phyloP scores from a whole-genome alignment of 768 basidiomycete genomes.

The Daedalea quercina region DNA sequence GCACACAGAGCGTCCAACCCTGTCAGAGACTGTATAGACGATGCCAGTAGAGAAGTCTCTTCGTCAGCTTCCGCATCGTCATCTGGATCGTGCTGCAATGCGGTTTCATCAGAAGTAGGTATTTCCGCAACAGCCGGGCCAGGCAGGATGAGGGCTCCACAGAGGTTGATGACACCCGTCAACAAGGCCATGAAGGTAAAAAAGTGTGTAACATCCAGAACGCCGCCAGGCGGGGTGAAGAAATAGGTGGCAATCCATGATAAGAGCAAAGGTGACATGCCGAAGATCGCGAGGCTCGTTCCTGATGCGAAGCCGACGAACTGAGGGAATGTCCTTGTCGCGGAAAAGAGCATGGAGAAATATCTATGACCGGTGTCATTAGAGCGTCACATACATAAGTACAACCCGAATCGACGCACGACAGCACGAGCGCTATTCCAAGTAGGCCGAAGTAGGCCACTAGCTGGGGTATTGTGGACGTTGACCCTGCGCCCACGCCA shows the following conservation, averaged over 20 bases:
- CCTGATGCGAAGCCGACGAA: conserved; percentile 65
- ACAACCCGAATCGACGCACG: conserved; percentile 45
- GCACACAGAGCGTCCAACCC: conserved; percentile 20
- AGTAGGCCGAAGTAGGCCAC: conserved; percentile 53
- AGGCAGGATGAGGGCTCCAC: conserved; percentile 38
- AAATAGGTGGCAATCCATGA: conserved; percentile 55
- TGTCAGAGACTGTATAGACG: not conserved
- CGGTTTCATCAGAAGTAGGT: not conserved
- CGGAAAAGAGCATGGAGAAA: conserved; percentile 71
- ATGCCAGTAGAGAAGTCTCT: conserved; percentile 15
- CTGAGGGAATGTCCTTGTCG: conserved; percentile 61
- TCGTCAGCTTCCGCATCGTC: conserved; percentile 16
- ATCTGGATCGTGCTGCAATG: not conserved
- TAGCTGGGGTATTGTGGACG: conserved; percentile 44
- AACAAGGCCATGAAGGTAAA: conserved; percentile 50
- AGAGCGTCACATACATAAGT: conserved; percentile 1
- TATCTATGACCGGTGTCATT: conserved; percentile 32
- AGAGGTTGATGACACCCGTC: conserved; percentile 44
- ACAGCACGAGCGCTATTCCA: conserved; percentile 65
- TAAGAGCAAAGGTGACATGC: conserved; percentile 74
- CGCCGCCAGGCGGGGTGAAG: conserved; percentile 44
- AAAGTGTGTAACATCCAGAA: conserved; percentile 43
- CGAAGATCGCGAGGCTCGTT: conserved; percentile 63
- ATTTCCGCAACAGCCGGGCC: conserved; percentile 18
- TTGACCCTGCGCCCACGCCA: conserved; percentile 28